Base-by-base conservation (phyloP, 2,329 filamentous ascomycete species). In the Colletotrichum sp. region DNA sequence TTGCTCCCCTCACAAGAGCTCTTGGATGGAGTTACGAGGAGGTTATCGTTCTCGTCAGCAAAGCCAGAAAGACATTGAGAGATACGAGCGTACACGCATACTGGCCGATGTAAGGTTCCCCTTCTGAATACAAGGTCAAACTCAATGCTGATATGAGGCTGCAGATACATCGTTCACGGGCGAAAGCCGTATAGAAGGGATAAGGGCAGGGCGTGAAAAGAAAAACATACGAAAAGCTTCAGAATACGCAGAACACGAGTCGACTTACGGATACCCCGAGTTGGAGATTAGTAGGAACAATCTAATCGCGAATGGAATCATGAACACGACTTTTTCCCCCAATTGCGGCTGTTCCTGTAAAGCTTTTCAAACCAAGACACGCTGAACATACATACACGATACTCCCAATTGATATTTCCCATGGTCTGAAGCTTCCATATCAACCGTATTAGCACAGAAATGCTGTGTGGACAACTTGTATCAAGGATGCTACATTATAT, bases 1-100 rank as follows among this genome's bases (percentile, higher is more conserved):
- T 85, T 65, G 84, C 83, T 11, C 77, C 84, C 13, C 83, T 85
- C 67, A 86, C 84, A 5, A 81, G 83, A n/a, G 81, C 80, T 44
- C 77, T 86, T 22, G 82, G 81, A 12, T 85, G 84, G 84, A 80
- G 61, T 22, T 70, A 78, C 11, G 82, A 82, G 13, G 80, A 84
- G 65, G 79, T 80, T 63, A 63, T 72, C 39, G 74, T 77, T 63
- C 80, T 82, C 22, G 77, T 79, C 55, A 77, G 77, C 1, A 25
- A 71, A 9, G 80, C 80, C 3, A 78, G 79, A 30, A 78, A 78
- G 60, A 79, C 81, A 27, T 57, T 81, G 48, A 77, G 71, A 67
- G 78, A 80, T 36, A 65, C 59, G 16, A 79, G 59, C 15, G 77
- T 82, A 16, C 81, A 82, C 76, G 77, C 78, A 7, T 82, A 81